Conservation (phyloP, 148 eudicot species). For the Talinum fruticosum region DNA sequence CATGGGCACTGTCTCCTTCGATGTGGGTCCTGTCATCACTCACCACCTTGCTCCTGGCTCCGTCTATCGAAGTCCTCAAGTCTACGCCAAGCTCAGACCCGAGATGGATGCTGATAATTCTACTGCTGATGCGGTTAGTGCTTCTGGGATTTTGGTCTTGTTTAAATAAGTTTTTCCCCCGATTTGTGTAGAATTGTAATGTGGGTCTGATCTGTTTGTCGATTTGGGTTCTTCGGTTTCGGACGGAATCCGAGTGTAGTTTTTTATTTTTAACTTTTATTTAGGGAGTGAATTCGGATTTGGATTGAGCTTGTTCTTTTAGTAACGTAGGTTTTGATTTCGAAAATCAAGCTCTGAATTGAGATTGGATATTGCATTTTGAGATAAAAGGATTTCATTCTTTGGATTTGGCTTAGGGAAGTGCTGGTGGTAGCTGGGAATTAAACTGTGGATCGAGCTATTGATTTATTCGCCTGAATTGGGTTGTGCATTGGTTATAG, state of each 20-base stretch:
- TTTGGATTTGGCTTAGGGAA: neutral
- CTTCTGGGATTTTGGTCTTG: neutral
- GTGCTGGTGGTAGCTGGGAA: neutral
- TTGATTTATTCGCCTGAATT: neutral
- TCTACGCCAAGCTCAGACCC: constrained; percentile 59
- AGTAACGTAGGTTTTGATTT: constrained; percentile 16
- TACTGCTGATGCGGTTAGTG: constrained; percentile 72
- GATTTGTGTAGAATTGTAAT: neutral
- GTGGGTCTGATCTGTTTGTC: constrained; percentile 18
- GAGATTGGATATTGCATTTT: neutral
- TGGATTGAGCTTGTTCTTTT: neutral
- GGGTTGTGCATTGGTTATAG: neutral
- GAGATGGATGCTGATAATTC: constrained; percentile 88
- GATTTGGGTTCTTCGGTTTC: neutral
- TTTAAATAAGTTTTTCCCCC: neutral
- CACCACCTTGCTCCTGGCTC: constrained; percentile 66
- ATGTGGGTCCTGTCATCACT: constrained; percentile 60
- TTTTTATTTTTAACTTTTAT: too few species aligned
- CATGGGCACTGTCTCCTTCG: constrained; percentile 90
- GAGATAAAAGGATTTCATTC: neutral
- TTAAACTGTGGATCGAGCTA: neutral
- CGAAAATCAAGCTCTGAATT: constrained; percentile 10
- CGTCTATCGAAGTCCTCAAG: constrained; percentile 76
- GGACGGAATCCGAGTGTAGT: neutral
- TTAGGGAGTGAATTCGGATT: neutral